Evolutionary conservation across 2,329 filamentous ascomycete genomes (phyloP).

Genomic region (Ophiognomonia clavigignenti-juglandacearum): DNA sequence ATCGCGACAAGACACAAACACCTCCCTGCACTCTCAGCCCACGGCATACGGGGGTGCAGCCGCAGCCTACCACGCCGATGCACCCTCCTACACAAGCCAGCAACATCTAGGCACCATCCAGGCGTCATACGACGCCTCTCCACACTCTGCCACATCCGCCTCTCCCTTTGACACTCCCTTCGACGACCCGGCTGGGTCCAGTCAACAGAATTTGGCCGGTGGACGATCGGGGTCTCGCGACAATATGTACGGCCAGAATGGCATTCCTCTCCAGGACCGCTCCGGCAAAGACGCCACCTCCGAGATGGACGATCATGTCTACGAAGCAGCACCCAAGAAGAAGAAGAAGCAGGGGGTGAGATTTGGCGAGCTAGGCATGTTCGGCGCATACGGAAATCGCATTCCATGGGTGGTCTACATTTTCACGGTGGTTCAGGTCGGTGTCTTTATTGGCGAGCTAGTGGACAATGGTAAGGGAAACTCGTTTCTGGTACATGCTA

Average conservation of each 20-base stretch:
- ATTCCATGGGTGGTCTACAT: slow-evolving; percentile 80
- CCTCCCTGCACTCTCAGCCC: slow-evolving; percentile 9
- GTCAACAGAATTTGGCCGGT: slow-evolving; percentile 36
- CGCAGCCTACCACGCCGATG: slow-evolving; percentile 28
- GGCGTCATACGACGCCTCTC: slow-evolving; percentile 15
- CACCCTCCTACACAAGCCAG: slow-evolving; percentile 27
- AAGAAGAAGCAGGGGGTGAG: slow-evolving; percentile 41
- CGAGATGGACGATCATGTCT: slow-evolving; percentile 50
- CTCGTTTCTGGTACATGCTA: slow-evolving; percentile 6
- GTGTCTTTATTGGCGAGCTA: slow-evolving; percentile 85
- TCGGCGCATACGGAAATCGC: slow-evolving; percentile 49
- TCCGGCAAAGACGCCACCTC: slow-evolving; percentile 30
- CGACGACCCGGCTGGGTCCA: slow-evolving; percentile 46
- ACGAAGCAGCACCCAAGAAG: slow-evolving; percentile 42
- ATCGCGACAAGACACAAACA: slow-evolving; percentile 10
- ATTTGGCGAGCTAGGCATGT: slow-evolving; percentile 57
- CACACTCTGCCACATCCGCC: slow-evolving; percentile 24
- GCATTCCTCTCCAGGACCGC: slow-evolving; percentile 54
- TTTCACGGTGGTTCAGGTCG: slow-evolving; percentile 70
- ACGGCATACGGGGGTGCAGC: slow-evolving; percentile 30
- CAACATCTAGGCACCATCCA: slow-evolving; percentile 27
- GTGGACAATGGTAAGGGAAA: slow-evolving; percentile 73
- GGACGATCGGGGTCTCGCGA: slow-evolving; percentile 47
- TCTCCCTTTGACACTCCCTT: slow-evolving; percentile 64
- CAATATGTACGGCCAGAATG: slow-evolving; percentile 31